Evolutionary conservation across 345 rosid genomes (phyloP).

Genomic region (Melaleuca alternifolia): DNA sequence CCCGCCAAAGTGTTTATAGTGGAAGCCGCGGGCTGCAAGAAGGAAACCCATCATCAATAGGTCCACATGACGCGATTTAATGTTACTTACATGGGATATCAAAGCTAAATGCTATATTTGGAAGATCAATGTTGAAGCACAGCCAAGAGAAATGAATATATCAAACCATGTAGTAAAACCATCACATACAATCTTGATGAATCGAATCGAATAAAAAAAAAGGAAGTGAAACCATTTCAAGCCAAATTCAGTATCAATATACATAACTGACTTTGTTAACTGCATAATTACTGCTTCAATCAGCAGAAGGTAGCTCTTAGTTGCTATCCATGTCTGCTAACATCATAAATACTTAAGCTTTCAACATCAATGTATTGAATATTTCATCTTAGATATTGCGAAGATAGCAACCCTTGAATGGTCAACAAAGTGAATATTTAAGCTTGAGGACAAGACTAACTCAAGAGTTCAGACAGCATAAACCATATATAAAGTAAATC

Average conservation of each 20-base stretch:
- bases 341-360: neutral
- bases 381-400: neutral
- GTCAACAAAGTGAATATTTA: neutral
- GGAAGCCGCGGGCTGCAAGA: constrained; percentile 9
- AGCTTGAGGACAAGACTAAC: neutral
- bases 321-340: neutral
- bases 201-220: neutral
- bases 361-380: neutral
- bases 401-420: neutral
- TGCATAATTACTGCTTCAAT: neutral
- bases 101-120: neutral
- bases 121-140: neutral
- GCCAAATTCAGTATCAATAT: neutral
- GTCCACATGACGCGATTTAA: neutral
- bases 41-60: neutral
- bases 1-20: constrained; percentile 13
- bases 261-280: neutral
- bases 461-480: neutral
- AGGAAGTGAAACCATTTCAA: neutral
- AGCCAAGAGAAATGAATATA: neutral
- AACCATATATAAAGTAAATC: neutral
- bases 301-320: neutral
- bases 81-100: neutral
- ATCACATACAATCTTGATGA: too few relatives aligned
- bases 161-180: too few relatives aligned